These are phyloP conservation scores for Knufia fluminis DNA, from an alignment of 2,329 filamentous ascomycete genomes.

Conservation along the genomic window DNA sequence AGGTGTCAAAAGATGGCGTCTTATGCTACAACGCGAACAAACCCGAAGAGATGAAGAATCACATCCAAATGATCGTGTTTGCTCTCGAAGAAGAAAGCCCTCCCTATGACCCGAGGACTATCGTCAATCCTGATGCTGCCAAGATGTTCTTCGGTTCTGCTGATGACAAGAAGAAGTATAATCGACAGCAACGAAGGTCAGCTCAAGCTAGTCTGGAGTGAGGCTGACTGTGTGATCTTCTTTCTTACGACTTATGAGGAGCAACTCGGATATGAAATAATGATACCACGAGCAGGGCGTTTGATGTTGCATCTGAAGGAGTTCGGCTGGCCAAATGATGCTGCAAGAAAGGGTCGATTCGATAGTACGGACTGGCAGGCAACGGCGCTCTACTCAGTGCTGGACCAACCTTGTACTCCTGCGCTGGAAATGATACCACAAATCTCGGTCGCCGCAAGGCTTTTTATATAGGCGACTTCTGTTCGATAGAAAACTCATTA, in stretches of 20 bases:
- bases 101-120: conserved; percentile 79
- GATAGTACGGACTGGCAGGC: too few species aligned
- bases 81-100: conserved; percentile 81
- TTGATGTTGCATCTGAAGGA: neutral
- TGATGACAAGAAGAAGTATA: conserved; percentile 76
- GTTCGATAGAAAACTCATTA: too few species aligned
- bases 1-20: conserved; percentile 69
- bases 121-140: conserved; percentile 77
- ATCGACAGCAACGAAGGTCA: conserved; percentile 51
- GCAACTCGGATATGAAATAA: neutral
- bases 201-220: conserved; percentile 13
- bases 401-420: too few species aligned
- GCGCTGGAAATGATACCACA: too few species aligned
- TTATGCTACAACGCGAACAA: conserved; percentile 67
- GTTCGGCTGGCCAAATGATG: neutral
- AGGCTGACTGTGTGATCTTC: neutral
- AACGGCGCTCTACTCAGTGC: too few species aligned
- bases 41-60: conserved; percentile 67
- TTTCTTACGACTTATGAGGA: neutral
- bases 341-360: neutral
- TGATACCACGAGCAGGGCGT: conserved; percentile 6
- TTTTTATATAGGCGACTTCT: too few species aligned
- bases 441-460: too few species aligned
- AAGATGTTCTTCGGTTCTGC: conserved; percentile 75
- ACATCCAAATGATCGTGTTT: conserved; percentile 74